Conservation (phyloP, 2,329 filamentous ascomycete species). For the Sarocladium kiliense region DNA sequence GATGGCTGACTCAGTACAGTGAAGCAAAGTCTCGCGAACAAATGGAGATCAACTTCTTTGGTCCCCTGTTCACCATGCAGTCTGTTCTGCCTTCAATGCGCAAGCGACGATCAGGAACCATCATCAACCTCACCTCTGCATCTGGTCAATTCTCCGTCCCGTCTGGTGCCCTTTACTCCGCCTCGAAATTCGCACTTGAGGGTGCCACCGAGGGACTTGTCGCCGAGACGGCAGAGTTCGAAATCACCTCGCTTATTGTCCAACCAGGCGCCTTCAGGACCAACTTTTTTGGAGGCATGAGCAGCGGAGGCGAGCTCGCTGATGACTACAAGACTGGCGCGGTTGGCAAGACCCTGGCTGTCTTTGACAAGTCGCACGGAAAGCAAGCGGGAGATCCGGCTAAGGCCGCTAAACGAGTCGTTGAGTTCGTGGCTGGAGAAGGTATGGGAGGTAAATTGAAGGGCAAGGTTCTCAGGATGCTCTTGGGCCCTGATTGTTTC, state of each 20-base stretch:
- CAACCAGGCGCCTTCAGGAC: constrained; percentile 48
- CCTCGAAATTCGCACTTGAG: constrained; percentile 39
- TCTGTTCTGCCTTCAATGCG: constrained; percentile 44
- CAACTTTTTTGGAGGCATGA: constrained; percentile 31
- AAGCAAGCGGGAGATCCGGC: constrained; percentile 34
- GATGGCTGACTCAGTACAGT: too few relatives aligned
- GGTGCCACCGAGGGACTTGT: constrained; percentile 36
- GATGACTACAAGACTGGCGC: constrained; percentile 21
- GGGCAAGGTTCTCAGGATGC: constrained; percentile 26
- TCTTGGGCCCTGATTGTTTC: constrained; percentile 29
- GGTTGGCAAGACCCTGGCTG: constrained; percentile 18
- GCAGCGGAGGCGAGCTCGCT: constrained; percentile 16
- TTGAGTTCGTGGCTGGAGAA: constrained; percentile 28
- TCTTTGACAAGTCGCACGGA: constrained; percentile 20
- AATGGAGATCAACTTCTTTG: constrained; percentile 45
- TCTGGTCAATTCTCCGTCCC: constrained; percentile 33
- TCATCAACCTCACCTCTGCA: constrained; percentile 43
- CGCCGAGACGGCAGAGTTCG: constrained; percentile 36
- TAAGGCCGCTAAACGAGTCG: constrained; percentile 30
- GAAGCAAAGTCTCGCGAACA: constrained; percentile 33
- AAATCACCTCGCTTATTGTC: constrained; percentile 37
- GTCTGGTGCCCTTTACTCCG: constrained; percentile 37
- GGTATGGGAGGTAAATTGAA: constrained; percentile 21
- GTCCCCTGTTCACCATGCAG: constrained; percentile 40
- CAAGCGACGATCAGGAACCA: constrained; percentile 30